Percentiles rank a stretch among this genome's conserved stretches.
phyloP scores from a whole-genome alignment of 805 yeast genomes.

The Vanderwaltozyma tropicalis region DNA sequence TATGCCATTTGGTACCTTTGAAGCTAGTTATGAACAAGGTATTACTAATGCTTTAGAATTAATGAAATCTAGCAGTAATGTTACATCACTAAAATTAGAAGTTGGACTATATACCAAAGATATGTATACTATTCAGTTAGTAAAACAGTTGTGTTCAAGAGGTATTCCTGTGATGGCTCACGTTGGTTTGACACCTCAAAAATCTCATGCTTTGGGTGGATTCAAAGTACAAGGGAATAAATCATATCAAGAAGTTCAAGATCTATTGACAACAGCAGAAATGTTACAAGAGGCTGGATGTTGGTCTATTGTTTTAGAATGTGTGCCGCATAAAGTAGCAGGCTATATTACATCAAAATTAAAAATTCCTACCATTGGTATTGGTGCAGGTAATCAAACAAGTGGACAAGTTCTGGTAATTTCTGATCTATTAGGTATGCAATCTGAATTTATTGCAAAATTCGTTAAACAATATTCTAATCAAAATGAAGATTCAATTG shows the following conservation, averaged over 20 bases:
- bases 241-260: slow-evolving; percentile 40
- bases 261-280: slow-evolving; percentile 55
- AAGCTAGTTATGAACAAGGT: slow-evolving; percentile 53
- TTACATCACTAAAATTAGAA: slow-evolving; percentile 50
- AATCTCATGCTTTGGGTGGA: slow-evolving; percentile 70
- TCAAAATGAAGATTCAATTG: slow-evolving; percentile 38
- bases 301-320: slow-evolving; percentile 67
- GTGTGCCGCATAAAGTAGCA: slow-evolving; percentile 72
- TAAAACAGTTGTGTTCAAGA: slow-evolving; percentile 44
- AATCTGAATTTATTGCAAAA: slow-evolving; percentile 46
- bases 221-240: slow-evolving; percentile 75
- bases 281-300: slow-evolving; percentile 69
- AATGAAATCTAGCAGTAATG: slow-evolving; percentile 21
- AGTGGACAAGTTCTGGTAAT: slow-evolving; percentile 88
- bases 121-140: slow-evolving; percentile 41
- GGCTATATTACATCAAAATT: slow-evolving; percentile 48
- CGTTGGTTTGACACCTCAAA: slow-evolving; percentile 87
- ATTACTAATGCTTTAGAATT: slow-evolving; percentile 53
- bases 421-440: slow-evolving; percentile 74
- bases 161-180: slow-evolving; percentile 92
- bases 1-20: slow-evolving; percentile 83
- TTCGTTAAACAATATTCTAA: slow-evolving; percentile 66
- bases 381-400: slow-evolving; percentile 82
- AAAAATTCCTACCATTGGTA: slow-evolving; percentile 79
- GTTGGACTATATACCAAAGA: slow-evolving; percentile 42